Evolutionary conservation across 176 grass and related monocot species (phyloP).

Genomic region (Themeda triandra): DNA sequence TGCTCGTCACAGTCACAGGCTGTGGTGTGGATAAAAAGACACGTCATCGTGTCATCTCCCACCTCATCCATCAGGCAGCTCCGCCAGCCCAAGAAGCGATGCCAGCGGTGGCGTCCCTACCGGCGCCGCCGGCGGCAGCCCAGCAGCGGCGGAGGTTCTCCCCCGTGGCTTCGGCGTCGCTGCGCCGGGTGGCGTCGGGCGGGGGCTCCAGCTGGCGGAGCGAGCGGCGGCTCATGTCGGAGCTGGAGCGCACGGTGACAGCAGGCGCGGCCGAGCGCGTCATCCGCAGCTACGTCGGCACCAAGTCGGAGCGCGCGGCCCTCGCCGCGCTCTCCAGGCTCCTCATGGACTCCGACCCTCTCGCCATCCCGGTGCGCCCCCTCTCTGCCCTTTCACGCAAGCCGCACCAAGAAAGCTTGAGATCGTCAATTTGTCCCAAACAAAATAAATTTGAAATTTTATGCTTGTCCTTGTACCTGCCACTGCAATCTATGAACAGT

Average conservation of each 20-base stretch:
- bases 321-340: constrained; percentile 76
- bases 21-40: neutral
- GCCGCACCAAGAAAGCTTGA: neutral
- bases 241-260: constrained; percentile 61
- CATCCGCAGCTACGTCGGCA: constrained; percentile 66
- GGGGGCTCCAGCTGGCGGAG: constrained; percentile 55
- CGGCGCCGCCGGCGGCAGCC: neutral
- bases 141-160: neutral
- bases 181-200: constrained; percentile 27
- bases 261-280: constrained; percentile 61
- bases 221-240: constrained; percentile 63
- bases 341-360: constrained; percentile 63
- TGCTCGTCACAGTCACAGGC: neutral
- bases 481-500: neutral
- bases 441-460: neutral
- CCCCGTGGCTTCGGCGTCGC: constrained; percentile 15
- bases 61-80: neutral
- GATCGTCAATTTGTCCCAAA: neutral
- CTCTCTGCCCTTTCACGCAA: neutral
- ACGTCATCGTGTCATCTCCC: neutral
- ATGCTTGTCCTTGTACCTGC: neutral
- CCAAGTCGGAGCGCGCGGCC: constrained; percentile 72
- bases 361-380: constrained; percentile 56
- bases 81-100: neutral
- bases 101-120: constrained; percentile 33